These are phyloP conservation scores for Aspergillus pseudoglaucus DNA, from an alignment of 2,329 filamentous ascomycete genomes.

Conservation along the genomic window DNA sequence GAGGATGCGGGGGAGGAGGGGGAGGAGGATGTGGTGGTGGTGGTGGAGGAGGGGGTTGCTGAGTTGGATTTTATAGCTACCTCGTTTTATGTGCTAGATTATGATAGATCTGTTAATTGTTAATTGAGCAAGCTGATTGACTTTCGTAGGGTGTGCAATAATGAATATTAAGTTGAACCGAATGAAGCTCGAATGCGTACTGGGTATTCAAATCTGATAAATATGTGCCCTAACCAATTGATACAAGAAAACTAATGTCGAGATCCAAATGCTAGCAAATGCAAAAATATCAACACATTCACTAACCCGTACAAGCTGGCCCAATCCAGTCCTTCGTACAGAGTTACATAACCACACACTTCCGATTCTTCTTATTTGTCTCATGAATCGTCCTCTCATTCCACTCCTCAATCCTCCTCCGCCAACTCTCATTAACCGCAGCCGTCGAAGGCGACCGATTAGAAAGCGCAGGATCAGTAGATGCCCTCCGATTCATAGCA, in stretches of 20 bases:
- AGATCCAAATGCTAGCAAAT: neutral
- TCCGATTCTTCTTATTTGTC: slow-evolving; percentile 25
- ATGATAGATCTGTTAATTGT: neutral
- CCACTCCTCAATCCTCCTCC: slow-evolving; percentile 34
- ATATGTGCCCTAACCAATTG: neutral
- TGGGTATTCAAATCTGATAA: neutral
- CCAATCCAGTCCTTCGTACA: neutral
- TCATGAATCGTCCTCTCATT: slow-evolving; percentile 33
- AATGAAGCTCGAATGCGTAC: neutral
- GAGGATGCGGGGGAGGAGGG: neutral
- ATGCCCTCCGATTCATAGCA: slow-evolving; percentile 21
- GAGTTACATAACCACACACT: slow-evolving; percentile 34
- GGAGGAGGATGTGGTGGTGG: neutral
- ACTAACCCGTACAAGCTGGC: neutral
- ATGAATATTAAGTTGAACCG: neutral
- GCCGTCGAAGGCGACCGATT: slow-evolving; percentile 17
- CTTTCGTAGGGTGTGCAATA: neutral
- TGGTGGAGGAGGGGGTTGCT: neutral
- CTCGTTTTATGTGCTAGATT: neutral
- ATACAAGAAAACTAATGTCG: neutral
- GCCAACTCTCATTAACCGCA: slow-evolving; percentile 29
- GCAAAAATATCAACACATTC: neutral
- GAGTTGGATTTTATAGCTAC: neutral
- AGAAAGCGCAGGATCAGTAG: slow-evolving; percentile 25
- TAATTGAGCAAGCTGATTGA: too few relatives aligned